These are phyloP conservation scores for Arctium lappa DNA, from an alignment of 129 eudicot genomes.

Conservation along the genomic window DNA sequence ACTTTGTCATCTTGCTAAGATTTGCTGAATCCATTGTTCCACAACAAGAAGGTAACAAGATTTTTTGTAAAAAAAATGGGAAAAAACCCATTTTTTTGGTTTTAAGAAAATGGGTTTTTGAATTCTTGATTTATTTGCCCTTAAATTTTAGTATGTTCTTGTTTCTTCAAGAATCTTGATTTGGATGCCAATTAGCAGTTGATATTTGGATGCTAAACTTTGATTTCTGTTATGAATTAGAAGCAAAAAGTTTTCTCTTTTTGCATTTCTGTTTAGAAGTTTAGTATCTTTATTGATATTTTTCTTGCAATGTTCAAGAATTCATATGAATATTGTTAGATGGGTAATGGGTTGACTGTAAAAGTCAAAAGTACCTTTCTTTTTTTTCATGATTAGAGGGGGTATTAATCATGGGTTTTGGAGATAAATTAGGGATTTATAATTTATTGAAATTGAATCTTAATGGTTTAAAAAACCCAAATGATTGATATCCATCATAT, in stretches of 20 bases:
- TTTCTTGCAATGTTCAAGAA: background rate
- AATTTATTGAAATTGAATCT: background rate
- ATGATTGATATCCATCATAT: slow-evolving; percentile 15
- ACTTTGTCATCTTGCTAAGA: slow-evolving; percentile 24
- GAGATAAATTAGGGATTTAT: too few species aligned
- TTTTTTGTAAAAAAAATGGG: background rate
- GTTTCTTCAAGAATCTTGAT: slow-evolving; percentile 18
- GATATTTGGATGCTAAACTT: background rate
- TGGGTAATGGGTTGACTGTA: slow-evolving; percentile 5
- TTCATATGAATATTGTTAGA: slow-evolving; percentile 5
- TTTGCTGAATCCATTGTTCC: slow-evolving; percentile 42
- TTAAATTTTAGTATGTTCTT: background rate
- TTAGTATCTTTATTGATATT: background rate
- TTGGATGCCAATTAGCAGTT: slow-evolving; percentile 6
- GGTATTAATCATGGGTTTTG: too few species aligned
- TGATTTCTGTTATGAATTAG: background rate
- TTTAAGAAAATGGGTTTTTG: slow-evolving; percentile 17
- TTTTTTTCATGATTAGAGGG: slow-evolving; percentile 4
- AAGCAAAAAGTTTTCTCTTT: background rate
- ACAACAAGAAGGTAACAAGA: slow-evolving; percentile 55
- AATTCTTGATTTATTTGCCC: slow-evolving; percentile 8
- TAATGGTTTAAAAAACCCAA: slow-evolving; percentile 4
- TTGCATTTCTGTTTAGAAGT: background rate
- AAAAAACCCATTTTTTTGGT: background rate
- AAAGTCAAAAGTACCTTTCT: slow-evolving; percentile 4